These are phyloP conservation scores for Trichoderma sp. DNA, from an alignment of 2,329 filamentous ascomycete species.

Conservation along the genomic window DNA sequence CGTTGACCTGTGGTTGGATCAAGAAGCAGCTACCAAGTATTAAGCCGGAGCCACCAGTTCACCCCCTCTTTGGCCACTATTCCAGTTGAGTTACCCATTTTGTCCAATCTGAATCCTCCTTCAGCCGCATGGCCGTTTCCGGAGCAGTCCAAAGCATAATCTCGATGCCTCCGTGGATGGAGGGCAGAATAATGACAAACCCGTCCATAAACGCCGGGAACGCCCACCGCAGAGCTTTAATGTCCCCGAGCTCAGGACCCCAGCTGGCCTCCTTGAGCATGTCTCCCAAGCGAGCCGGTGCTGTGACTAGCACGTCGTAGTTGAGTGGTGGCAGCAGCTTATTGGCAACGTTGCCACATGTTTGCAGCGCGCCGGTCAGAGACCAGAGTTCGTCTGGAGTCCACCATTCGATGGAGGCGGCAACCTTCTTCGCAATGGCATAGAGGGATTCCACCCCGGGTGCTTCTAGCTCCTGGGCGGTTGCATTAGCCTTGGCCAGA, in stretches of 20 bases:
- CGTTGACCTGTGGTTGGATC: background rate
- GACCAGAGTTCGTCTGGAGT: slow-evolving; percentile 19
- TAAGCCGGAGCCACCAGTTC: background rate
- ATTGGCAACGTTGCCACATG: slow-evolving; percentile 13
- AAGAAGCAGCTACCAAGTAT: background rate
- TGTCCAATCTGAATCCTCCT: slow-evolving; percentile 13
- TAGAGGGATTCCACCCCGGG: slow-evolving; percentile 11
- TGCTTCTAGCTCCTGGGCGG: slow-evolving; percentile 12
- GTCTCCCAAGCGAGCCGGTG: slow-evolving; percentile 13
- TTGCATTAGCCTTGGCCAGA: slow-evolving; percentile 13
- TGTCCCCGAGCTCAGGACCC: slow-evolving; percentile 16
- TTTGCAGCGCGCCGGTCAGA: slow-evolving; percentile 16
- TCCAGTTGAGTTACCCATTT: slow-evolving; percentile 20
- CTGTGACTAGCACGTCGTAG: slow-evolving; percentile 17
- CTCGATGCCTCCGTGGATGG: slow-evolving; percentile 17
- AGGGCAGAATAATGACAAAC: slow-evolving; percentile 15
- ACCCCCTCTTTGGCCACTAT: background rate
- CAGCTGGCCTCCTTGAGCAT: slow-evolving; percentile 15
- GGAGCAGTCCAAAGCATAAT: slow-evolving; percentile 19
- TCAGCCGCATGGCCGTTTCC: slow-evolving; percentile 14
- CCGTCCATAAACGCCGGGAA: slow-evolving; percentile 20
- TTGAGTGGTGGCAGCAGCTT: slow-evolving; percentile 13
- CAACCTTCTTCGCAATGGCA: slow-evolving; percentile 15
- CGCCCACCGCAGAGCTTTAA: slow-evolving; percentile 16
- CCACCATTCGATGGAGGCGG: slow-evolving; percentile 18